phyloP scores from a whole-genome alignment of 352 stramenopile genomes.

The Albugo laibachii region DNA sequence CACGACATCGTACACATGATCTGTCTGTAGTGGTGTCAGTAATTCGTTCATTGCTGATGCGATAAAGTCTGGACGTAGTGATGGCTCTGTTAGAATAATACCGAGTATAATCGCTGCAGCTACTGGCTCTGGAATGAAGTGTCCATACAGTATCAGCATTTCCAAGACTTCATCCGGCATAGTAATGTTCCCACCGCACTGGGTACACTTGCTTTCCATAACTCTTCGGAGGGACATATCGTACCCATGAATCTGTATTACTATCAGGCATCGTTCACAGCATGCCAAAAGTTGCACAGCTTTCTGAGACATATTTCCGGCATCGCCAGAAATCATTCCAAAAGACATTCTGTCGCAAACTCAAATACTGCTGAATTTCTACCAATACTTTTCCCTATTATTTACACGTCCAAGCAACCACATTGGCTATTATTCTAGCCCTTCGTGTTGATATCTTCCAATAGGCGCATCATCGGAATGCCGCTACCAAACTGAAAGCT shows the following conservation, averaged over 20 bases:
- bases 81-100: constrained; percentile 46
- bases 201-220: constrained; percentile 56
- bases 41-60: constrained; percentile 70
- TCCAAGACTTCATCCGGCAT: constrained; percentile 68
- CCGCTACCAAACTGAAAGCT: constrained; percentile 48
- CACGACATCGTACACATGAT: constrained; percentile 66
- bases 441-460: constrained; percentile 65
- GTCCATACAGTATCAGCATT: constrained; percentile 74
- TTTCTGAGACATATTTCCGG: constrained; percentile 6
- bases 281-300: constrained; percentile 42
- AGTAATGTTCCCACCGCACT: constrained; percentile 30
- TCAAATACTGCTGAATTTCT: no score
- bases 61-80: constrained; percentile 61
- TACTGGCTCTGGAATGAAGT: constrained; percentile 54
- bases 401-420: no score
- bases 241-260: constrained; percentile 36
- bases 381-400: no score
- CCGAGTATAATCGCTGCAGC: constrained; percentile 39
- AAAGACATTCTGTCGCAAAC: no score
- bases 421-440: no score
- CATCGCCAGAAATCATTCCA: no score
- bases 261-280: constrained; percentile 54
- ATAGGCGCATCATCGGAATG: constrained; percentile 54
- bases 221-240: constrained; percentile 72
- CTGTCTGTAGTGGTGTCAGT: constrained; percentile 52